Evolutionary conservation across 305 asterid species (phyloP).

Genomic region (Plantago rigida): DNA sequence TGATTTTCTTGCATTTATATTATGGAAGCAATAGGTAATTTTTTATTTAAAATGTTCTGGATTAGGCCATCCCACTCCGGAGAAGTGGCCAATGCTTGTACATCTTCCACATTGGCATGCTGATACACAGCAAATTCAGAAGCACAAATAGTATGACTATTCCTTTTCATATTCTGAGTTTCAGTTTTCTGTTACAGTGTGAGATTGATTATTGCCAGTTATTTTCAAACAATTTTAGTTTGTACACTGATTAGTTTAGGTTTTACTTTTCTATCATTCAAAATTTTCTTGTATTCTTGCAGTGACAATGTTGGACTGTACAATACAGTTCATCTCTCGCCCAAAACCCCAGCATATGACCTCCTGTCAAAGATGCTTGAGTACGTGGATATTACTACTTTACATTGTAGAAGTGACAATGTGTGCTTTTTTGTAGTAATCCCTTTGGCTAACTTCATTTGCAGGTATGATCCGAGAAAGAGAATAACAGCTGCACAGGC

Average conservation of each 20-base stretch:
- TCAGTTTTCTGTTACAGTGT: conserved; percentile 9
- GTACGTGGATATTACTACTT: conserved; percentile 41
- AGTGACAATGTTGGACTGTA: conserved; percentile 87
- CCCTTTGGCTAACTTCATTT: conserved; percentile 25
- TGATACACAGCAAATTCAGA: conserved; percentile 75
- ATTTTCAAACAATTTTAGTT: not conserved
- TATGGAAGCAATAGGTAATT: conserved; percentile 20
- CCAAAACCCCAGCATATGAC: conserved; percentile 83
- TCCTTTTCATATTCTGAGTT: conserved; percentile 14
- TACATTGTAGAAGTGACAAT: not conserved
- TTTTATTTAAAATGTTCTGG: conserved; percentile 19
- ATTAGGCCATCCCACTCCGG: conserved; percentile 91
- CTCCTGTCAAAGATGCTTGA: conserved; percentile 97
- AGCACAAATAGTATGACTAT: conserved; percentile 73
- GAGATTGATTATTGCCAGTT: no score
- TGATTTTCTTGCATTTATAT: conserved; percentile 18
- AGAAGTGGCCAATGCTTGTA: conserved; percentile 86
- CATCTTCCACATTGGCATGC: conserved; percentile 95
- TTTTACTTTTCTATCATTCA: conserved; percentile 14
- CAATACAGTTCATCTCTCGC: conserved; percentile 71
- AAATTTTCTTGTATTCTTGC: conserved; percentile 29
- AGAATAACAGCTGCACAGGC: conserved; percentile 89
- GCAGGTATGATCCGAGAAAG: conserved; percentile 90
- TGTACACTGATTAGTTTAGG: conserved; percentile 10
- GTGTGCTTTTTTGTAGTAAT: not conserved